Evolutionary conservation across 1,284 basidiomycete genomes (phyloP).

Genomic region (Tilletia caries): DNA sequence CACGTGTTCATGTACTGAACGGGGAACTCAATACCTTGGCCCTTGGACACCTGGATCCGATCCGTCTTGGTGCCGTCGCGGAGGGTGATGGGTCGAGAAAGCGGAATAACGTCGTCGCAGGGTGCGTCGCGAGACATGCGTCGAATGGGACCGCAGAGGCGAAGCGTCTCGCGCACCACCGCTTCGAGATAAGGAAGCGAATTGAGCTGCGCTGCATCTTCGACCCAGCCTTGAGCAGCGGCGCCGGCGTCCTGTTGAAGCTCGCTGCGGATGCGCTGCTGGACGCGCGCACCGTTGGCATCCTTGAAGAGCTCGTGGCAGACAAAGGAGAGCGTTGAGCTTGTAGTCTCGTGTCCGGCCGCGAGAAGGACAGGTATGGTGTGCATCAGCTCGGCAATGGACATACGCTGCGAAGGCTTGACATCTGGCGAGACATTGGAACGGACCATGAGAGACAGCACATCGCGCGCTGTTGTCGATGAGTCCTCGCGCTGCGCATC

Average conservation of each 20-base stretch:
- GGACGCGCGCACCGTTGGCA: constrained; percentile 64
- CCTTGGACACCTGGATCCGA: constrained; percentile 32
- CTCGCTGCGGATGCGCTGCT: constrained; percentile 53
- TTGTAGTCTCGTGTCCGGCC: constrained; percentile 78
- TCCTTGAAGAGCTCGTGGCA: constrained; percentile 61
- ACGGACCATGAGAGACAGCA: constrained; percentile 14
- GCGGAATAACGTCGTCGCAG: constrained; percentile 13
- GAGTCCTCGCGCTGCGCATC: background rate
- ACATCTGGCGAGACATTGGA: constrained; percentile 41
- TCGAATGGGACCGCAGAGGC: constrained; percentile 55
- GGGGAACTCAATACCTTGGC: constrained; percentile 34
- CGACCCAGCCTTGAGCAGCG: background rate
- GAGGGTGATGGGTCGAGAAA: constrained; percentile 13
- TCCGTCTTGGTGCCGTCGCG: constrained; percentile 22
- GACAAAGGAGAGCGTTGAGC: constrained; percentile 73
- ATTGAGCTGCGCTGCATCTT: constrained; percentile 53
- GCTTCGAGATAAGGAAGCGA: constrained; percentile 78
- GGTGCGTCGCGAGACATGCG: constrained; percentile 43
- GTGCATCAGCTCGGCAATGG: constrained; percentile 59
- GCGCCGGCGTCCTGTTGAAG: constrained; percentile 16
- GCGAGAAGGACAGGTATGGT: no score
- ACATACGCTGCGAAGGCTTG: constrained; percentile 60
- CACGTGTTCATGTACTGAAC: constrained; percentile 39
- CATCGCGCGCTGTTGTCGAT: background rate
- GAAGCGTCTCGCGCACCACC: constrained; percentile 86